Base-by-base conservation (phyloP, 2,329 filamentous ascomycete genomes). In the Neophaeococcomyces mojaviensis region DNA sequence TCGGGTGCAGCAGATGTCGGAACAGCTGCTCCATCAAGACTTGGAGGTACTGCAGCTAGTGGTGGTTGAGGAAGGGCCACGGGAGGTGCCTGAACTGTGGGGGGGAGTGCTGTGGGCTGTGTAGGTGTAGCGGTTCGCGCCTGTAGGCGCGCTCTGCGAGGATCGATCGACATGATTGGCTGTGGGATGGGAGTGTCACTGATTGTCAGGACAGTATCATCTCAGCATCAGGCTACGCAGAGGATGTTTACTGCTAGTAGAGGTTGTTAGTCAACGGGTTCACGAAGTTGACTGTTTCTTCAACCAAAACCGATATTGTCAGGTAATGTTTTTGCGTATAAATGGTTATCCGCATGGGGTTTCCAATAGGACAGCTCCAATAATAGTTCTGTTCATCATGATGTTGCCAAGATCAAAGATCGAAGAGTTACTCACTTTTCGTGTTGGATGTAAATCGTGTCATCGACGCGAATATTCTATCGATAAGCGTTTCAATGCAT, bases 141-240 rank as follows among this genome's bases (percentile, higher is more conserved):
- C 50, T 68, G 65, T 41, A 65, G 65, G 53, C 71, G 69, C 52
- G 68, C 68, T 50, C 72, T 66, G 51, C 75, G 68, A 46, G 76
- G 76, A 54, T 74, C 72, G 56, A 68, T 61, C 47, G 70, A 65
- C 72, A 75, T 59, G 47, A 33, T 48, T 46, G 22, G 33, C 19
- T 13, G 38, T 42, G 26, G 41, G 32, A 49, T 40, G 42, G 31
- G 49, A 39, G 18, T 20, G 28, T 15, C 10, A 24, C 34, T 50
- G 46, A 47, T n/a, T 19, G 5, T 15, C 6, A 20, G 32, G 18
- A 30, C 12, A 47, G 24, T 28, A 10, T 28, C 24, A 28, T 28
- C 24, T 28, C 24, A 28, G 24, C 24, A 28, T 28, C 24, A 28
- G 24, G 24, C 24, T 28, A 28, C 24, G 24, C 5, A 28, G 5